phyloP scores from a whole-genome alignment of 768 basidiomycete genomes.

The Kwoniella newhampshirensis region DNA sequence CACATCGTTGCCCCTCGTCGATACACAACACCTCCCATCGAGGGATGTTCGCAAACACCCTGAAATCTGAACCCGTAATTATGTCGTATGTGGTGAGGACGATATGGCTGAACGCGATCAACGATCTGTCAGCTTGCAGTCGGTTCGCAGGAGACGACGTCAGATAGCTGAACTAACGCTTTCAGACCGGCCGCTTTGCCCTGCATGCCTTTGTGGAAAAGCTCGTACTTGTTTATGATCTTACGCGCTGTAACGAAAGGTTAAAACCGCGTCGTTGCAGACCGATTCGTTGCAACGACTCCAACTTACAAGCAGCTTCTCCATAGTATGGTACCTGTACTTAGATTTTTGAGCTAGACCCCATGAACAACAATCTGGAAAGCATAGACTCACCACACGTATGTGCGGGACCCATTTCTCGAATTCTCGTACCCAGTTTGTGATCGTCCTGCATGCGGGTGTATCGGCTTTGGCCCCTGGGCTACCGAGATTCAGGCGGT shows the following conservation, averaged over 20 bases:
- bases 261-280: conserved; percentile 12
- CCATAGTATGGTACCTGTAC: conserved; percentile 61
- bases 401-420: conserved; percentile 67
- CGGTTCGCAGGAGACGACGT: too few relatives aligned
- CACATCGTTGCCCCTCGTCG: conserved; percentile 88
- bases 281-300: too few relatives aligned
- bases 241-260: conserved; percentile 59
- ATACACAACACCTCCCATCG: conserved; percentile 93
- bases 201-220: conserved; percentile 60
- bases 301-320: conserved; percentile 69
- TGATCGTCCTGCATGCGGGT: conserved; percentile 61
- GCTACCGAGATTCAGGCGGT: background rate
- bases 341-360: background rate
- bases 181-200: conserved; percentile 52
- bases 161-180: conserved; percentile 36
- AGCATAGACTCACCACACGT: conserved; percentile 56
- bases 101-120: conserved; percentile 71
- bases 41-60: conserved; percentile 73
- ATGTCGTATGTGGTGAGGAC: conserved; percentile 90
- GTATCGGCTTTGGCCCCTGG: conserved; percentile 4
- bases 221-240: conserved; percentile 76
- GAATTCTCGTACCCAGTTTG: conserved; percentile 91
- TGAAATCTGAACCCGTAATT: conserved; percentile 69
- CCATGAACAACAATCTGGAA: background rate
- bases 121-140: conserved; percentile 32